Percentiles rank a stretch among this genome's conserved stretches.
Conservation (phyloP, 768 basidiomycete species). For the Tulasnella sp. region DNA sequence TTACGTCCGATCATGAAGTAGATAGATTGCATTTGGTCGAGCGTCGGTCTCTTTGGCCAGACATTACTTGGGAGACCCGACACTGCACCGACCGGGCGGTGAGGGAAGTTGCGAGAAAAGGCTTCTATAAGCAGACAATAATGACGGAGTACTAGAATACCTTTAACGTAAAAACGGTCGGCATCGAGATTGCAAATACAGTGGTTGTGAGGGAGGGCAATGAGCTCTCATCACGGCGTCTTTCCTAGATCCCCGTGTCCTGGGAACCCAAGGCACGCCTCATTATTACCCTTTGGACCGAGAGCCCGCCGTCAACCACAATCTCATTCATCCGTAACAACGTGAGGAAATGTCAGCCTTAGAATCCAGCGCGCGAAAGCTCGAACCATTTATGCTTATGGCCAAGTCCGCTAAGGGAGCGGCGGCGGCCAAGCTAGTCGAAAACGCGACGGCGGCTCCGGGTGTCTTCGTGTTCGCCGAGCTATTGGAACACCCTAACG, state of each 20-base stretch:
- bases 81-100: too few relatives aligned
- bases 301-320: not conserved
- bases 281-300: conserved; percentile 4
- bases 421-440: conserved; percentile 79
- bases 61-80: too few relatives aligned
- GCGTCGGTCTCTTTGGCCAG: too few relatives aligned
- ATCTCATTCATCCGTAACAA: not conserved
- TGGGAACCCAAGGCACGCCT: not conserved
- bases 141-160: not conserved
- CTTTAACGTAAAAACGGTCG: not conserved
- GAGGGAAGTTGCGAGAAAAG: too few relatives aligned
- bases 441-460: conserved; percentile 78
- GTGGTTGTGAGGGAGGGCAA: not conserved
- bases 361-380: conserved; percentile 52
- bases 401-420: conserved; percentile 89
- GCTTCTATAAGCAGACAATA: too few relatives aligned
- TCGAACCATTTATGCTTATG: conserved; percentile 88
- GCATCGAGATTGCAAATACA: not conserved
- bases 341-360: not conserved
- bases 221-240: not conserved
- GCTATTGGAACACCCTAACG: conserved; percentile 69
- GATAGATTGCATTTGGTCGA: too few relatives aligned
- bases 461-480: conserved; percentile 92
- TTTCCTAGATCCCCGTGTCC: not conserved
- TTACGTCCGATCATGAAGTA: too few relatives aligned